Percentiles rank a stretch among this genome's conserved stretches.
phyloP scores from a whole-genome alignment of 2,329 filamentous ascomycete species.

The Colletotrichum euphorbiae region DNA sequence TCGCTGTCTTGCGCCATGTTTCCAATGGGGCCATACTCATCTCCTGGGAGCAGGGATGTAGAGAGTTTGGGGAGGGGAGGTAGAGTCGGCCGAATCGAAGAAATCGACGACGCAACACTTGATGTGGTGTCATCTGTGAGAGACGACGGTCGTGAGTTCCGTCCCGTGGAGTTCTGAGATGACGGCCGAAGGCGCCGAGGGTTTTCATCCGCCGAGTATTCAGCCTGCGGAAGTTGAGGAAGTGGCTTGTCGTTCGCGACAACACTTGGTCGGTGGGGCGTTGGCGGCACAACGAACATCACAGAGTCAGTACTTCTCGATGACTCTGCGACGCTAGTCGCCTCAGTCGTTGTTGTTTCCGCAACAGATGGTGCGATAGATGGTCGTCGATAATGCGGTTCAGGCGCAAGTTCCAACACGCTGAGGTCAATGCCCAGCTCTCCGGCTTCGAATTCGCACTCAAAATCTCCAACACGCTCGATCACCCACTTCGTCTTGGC shows the following conservation, averaged over 20 bases:
- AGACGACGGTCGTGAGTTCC: conserved; percentile 58
- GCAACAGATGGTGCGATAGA: conserved; percentile 47
- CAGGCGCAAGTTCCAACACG: conserved; percentile 58
- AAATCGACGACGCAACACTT: conserved; percentile 58
- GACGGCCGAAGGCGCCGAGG: conserved; percentile 38
- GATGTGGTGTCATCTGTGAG: conserved; percentile 55
- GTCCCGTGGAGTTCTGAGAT: conserved; percentile 46
- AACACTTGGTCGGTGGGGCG: conserved; percentile 52
- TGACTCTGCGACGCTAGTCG: conserved; percentile 54
- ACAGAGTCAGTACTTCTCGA: conserved; percentile 49
- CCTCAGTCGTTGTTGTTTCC: conserved; percentile 50
- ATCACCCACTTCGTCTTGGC: conserved; percentile 87
- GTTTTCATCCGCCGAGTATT: conserved; percentile 52
- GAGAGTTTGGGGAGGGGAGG: conserved; percentile 69
- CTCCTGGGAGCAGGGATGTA: conserved; percentile 60
- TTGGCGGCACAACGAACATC: conserved; percentile 40
- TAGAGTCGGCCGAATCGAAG: conserved; percentile 61
- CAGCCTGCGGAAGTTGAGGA: conserved; percentile 71
- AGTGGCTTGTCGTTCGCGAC: conserved; percentile 72
- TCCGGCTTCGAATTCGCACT: conserved; percentile 77
- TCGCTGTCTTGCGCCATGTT: conserved; percentile 62
- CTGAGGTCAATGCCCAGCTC: conserved; percentile 67
- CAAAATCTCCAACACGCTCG: conserved; percentile 90
- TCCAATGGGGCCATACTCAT: conserved; percentile 62
- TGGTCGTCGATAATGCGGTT: conserved; percentile 48